phyloP scores from a whole-genome alignment of 176 grass and related monocot genomes.

The Canna indica region DNA sequence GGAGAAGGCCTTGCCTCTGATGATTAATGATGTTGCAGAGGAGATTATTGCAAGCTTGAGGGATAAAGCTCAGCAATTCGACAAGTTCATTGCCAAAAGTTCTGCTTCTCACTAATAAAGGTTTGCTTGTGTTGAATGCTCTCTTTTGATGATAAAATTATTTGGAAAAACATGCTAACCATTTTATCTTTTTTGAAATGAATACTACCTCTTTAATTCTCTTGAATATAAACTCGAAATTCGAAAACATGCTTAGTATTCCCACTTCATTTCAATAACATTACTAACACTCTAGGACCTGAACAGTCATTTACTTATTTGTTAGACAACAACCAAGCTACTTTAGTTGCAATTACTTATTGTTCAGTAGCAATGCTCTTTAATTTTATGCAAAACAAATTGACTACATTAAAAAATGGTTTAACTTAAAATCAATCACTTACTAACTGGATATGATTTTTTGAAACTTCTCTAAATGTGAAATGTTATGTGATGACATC shows the following conservation, averaged over 20 bases:
- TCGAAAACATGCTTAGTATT: neutral
- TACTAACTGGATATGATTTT: neutral
- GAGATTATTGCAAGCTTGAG: slow-evolving; percentile 32
- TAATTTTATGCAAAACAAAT: neutral
- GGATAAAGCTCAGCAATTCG: slow-evolving; percentile 28
- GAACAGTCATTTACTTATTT: neutral
- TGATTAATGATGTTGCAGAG: slow-evolving; percentile 43
- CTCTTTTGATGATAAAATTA: no score
- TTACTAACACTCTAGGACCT: neutral
- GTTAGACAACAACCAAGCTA: neutral
- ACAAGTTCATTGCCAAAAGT: slow-evolving; percentile 33
- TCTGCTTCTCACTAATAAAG: neutral
- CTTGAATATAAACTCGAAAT: neutral
- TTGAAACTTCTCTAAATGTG: no score
- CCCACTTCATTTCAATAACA: no score
- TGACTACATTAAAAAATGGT: neutral
- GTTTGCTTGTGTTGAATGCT: neutral
- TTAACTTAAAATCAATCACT: neutral
- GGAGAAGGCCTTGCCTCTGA: slow-evolving; percentile 31
- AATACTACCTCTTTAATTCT: no score
- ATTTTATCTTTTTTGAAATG: no score
- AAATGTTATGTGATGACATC: no score
- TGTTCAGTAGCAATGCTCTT: neutral
- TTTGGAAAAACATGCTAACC: no score
- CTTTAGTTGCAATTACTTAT: neutral